Conservation (phyloP, 306 rosid genomes). For the Dalbergia cultrata region DNA sequence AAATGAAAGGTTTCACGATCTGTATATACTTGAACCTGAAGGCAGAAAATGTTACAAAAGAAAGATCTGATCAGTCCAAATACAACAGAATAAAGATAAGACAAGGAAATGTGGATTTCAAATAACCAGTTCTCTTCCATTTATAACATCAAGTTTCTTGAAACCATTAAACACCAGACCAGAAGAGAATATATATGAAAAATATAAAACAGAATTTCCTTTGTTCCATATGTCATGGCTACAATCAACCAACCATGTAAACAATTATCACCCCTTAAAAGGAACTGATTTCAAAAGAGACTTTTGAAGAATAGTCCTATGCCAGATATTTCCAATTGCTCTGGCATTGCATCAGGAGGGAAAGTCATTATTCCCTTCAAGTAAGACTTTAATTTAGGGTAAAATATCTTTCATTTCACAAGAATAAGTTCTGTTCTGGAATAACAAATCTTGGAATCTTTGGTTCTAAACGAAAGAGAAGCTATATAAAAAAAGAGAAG, state of each 20-base stretch:
- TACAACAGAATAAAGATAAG: constrained; percentile 20
- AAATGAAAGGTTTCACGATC: constrained; percentile 73
- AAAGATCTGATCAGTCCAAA: constrained; percentile 43
- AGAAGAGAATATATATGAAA: not conserved
- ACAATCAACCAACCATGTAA: constrained; percentile 17
- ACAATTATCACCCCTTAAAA: not conserved
- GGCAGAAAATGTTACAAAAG: constrained; percentile 45
- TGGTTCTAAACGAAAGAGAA: not conserved
- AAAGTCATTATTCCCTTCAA: not conserved
- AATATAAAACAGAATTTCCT: not conserved
- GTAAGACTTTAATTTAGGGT: constrained; percentile 15
- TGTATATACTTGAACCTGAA: constrained; percentile 78
- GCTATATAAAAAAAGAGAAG: not conserved
- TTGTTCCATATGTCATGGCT: not conserved
- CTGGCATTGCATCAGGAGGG: not conserved
- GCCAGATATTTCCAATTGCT: constrained; percentile 6
- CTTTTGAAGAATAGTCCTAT: not conserved
- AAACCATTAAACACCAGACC: constrained; percentile 21
- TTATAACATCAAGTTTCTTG: not conserved
- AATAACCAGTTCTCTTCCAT: constrained; percentile 24
- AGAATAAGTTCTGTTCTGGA: constrained; percentile 1
- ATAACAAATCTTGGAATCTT: not conserved
- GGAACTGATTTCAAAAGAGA: constrained; percentile 15
- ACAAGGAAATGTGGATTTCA: constrained; percentile 4
- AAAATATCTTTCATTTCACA: constrained; percentile 9